Evolutionary conservation across 176 grass and related monocot species (phyloP).

Genomic region (Triticum turgidum): DNA sequence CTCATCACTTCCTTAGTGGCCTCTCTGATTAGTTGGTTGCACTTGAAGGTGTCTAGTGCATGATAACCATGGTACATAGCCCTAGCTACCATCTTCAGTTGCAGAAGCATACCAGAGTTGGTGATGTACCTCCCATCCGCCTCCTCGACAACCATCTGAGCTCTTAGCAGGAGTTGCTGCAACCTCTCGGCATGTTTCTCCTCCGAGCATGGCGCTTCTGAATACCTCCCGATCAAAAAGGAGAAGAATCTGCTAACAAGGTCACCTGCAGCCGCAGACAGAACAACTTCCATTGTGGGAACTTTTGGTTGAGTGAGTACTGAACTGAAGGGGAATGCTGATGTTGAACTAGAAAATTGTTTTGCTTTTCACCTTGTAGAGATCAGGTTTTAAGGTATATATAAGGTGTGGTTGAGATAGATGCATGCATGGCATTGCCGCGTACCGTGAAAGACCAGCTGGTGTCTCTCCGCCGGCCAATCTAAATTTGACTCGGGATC

Average conservation of each 20-base stretch:
- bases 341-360: background rate
- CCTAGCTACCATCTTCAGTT: background rate
- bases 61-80: slow-evolving; percentile 4
- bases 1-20: background rate
- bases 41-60: background rate
- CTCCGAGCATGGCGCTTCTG: background rate
- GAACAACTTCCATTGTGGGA: background rate
- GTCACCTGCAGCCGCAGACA: background rate
- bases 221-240: background rate
- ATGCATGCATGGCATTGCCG: background rate
- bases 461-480: background rate
- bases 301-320: background rate
- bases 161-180: background rate
- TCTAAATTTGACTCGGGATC: background rate
- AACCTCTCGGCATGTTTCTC: background rate
- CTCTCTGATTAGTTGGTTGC: background rate
- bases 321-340: background rate
- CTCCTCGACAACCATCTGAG: background rate
- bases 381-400: background rate
- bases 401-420: background rate
- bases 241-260: slow-evolving; percentile 2
- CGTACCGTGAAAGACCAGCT: background rate
- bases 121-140: background rate
- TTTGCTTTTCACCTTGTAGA: background rate
- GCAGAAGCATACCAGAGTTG: slow-evolving; percentile 10